These are phyloP conservation scores for Populus hybrid DNA, from an alignment of 441 rosid species.

Conservation along the genomic window DNA sequence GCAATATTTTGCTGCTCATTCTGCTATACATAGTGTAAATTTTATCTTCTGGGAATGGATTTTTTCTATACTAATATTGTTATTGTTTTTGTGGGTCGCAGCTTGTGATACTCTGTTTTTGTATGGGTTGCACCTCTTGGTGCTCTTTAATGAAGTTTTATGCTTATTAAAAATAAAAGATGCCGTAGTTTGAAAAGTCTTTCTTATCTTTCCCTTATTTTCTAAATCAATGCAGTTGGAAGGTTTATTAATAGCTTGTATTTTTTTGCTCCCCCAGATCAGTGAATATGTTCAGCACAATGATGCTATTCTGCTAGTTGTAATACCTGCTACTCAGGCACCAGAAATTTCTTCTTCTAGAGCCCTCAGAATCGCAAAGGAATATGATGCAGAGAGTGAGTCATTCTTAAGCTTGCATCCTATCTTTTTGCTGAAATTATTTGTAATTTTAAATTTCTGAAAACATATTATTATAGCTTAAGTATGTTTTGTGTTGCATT, in stretches of 20 bases:
- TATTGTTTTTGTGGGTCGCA: neutral
- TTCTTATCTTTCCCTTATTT: neutral
- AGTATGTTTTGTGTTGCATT: neutral
- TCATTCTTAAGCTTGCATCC: conserved; percentile 16
- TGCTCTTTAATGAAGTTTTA: neutral
- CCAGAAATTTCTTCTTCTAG: conserved; percentile 83
- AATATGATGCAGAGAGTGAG: conserved; percentile 78
- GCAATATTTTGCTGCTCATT: neutral
- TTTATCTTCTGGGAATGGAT: neutral
- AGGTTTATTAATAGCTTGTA: conserved; percentile 20
- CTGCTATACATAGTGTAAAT: neutral
- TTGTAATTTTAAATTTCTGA: neutral
- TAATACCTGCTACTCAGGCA: conserved; percentile 79
- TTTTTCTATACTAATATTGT: neutral
- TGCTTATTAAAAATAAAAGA: neutral
- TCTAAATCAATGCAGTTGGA: neutral
- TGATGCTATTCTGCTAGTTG: conserved; percentile 83
- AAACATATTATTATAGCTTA: neutral
- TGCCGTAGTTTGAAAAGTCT: neutral
- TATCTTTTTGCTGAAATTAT: neutral
- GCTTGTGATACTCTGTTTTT: neutral
- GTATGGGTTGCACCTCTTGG: neutral
- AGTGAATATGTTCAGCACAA: conserved; percentile 71
- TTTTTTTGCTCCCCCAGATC: conserved; percentile 42
- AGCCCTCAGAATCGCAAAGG: conserved; percentile 88